phyloP scores from a whole-genome alignment of 306 rosid species.

The Trifolium dubium region DNA sequence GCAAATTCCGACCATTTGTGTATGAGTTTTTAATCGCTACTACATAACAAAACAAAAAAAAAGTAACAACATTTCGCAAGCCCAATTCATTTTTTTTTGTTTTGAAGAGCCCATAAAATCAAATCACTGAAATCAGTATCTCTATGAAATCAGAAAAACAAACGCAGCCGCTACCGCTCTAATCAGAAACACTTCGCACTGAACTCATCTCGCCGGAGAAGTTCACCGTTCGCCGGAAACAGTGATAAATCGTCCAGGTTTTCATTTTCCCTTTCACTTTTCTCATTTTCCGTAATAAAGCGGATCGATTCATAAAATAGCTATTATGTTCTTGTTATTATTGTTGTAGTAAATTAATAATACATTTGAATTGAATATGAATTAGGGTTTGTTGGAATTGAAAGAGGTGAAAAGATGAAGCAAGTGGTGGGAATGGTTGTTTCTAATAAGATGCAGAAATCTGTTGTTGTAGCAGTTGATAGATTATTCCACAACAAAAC shows the following conservation, averaged over 20 bases:
- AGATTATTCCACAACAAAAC: constrained; percentile 70
- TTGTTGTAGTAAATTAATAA: too few relatives aligned
- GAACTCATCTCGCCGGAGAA: background rate
- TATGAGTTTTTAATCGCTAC: too few relatives aligned
- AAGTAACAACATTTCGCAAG: too few relatives aligned
- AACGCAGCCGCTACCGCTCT: background rate
- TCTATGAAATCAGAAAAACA: too few relatives aligned
- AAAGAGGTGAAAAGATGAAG: constrained; percentile 62
- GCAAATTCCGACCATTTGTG: too few relatives aligned
- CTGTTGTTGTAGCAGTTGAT: constrained; percentile 93
- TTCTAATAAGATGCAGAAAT: constrained; percentile 97
- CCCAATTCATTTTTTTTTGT: too few relatives aligned
- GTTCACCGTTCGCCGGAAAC: background rate
- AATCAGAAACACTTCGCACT: background rate
- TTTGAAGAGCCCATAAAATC: too few relatives aligned
- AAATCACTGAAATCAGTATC: too few relatives aligned
- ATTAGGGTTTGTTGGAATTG: constrained; percentile 31
- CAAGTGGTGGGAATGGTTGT: constrained; percentile 86
- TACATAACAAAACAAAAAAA: too few relatives aligned
- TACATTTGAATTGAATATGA: constrained; percentile 27
- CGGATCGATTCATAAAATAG: background rate
- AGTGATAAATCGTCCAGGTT: background rate
- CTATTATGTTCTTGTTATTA: too few relatives aligned
- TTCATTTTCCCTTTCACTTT: background rate
- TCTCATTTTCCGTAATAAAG: background rate